Base-by-base conservation (phyloP, 2,329 filamentous ascomycete species). In the Arthroderma sp. region DNA sequence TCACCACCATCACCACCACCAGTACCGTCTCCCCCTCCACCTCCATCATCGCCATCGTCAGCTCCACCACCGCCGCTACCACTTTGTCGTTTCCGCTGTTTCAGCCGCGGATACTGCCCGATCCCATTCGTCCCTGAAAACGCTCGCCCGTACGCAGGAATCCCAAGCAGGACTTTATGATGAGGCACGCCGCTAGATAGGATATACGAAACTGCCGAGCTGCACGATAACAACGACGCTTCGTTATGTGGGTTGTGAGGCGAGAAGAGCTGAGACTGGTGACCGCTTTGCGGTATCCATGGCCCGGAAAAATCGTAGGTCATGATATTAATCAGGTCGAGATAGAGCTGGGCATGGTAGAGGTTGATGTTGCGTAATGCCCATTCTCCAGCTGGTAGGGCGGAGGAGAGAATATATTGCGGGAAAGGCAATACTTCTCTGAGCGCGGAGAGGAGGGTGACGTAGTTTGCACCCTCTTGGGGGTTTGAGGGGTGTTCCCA, bases 271-370 rank as follows among this genome's bases (percentile, higher is more conserved):
- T 87, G 83, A 4, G 83, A 77, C 44, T 89, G 85, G 59, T 89
- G 82, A 5, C 83, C 84, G 38, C 76, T 77, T 46, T 73, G 73
- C 29, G 68, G 59, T 1, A 74, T 75, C 83, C 83, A 88, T 3
- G 76, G 69, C 1, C 84, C 83, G 28, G 75, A 78, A 56, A 88
- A 84, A 61, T 91, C 84, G 61, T 87, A 91, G 1, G 83, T 76
- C 75, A 83, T 85, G 32, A 91, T 66, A 59, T 89, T 89, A 59
- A 91, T 66, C 50, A 80, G 73, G 61, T 89, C 83, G 32, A 91
- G 69, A 52, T 83, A 79, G 38, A 74, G 65, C 41, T 80, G 72
- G 7, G 80, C 75, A 46, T 70, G 66, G 22, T 62, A 65, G 7
- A 89, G 66, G 57, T 87, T 75, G 57, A 89, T 83, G 55, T 81